phyloP scores from a whole-genome alignment of 208 protist species.

The Crithidia sp. region DNA sequence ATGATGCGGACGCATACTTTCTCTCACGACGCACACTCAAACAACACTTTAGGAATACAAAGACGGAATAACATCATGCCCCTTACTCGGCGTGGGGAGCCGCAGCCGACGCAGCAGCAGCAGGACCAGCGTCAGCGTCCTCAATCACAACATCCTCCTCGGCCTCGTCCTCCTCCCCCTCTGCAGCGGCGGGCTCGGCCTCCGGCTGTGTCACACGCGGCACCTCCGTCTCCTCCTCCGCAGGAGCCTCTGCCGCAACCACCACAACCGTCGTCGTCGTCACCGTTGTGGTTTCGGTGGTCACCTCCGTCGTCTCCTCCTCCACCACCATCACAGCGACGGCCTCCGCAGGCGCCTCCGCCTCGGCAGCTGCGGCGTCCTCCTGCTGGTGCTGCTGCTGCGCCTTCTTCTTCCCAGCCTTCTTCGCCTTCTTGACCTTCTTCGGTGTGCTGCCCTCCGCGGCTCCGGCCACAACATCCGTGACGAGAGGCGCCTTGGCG shows the following conservation, averaged over 20 bases:
- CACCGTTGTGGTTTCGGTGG: background rate
- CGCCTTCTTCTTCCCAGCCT: background rate
- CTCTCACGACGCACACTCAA: no score
- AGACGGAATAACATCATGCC: no score
- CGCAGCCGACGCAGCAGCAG: background rate
- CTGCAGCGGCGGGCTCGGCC: background rate
- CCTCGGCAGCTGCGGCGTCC: background rate
- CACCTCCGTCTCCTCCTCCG: background rate
- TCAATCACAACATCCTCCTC: background rate
- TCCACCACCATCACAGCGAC: background rate
- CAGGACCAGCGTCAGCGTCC: background rate
- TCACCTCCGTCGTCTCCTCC: background rate
- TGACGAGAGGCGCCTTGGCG: background rate
- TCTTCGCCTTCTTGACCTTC: background rate
- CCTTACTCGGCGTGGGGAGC: no score
- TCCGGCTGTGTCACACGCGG: background rate
- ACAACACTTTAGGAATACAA: no score
- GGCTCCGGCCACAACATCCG: no score
- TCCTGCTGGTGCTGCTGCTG: background rate
- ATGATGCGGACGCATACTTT: no score
- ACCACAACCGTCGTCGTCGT: constrained; percentile 4
- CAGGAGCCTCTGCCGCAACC: background rate
- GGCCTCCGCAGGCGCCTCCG: background rate
- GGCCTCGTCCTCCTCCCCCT: no score
- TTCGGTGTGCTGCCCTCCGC: background rate